phyloP scores from a whole-genome alignment of 768 basidiomycete genomes.

The Mycena pura region DNA sequence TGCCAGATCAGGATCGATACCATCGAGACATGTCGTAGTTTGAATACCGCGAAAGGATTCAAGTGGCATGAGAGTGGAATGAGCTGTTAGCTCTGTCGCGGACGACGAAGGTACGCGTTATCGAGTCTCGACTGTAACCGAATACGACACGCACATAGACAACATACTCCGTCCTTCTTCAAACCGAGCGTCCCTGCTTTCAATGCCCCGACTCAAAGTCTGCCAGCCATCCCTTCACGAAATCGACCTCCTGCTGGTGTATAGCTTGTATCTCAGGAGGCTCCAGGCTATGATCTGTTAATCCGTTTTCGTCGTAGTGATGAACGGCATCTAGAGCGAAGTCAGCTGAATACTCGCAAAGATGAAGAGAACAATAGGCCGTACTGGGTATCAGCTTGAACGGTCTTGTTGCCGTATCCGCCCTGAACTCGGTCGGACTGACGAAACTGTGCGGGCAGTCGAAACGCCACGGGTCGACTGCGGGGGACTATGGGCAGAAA shows the following conservation, averaged over 20 bases:
- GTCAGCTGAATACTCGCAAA: not conserved
- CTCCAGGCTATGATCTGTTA: conserved; percentile 17
- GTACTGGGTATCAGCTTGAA: conserved; percentile 18
- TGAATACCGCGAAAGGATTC: too few species aligned
- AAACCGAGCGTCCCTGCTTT: conserved; percentile 5
- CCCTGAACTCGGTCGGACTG: conserved; percentile 13
- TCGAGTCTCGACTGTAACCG: too few species aligned
- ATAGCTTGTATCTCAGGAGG: conserved; percentile 19
- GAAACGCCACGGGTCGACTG: conserved; percentile 21
- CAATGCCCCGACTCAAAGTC: conserved; percentile 10
- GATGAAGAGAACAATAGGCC: conserved; percentile 6
- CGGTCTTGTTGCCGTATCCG: conserved; percentile 12
- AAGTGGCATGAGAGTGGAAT: not conserved
- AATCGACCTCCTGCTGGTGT: conserved; percentile 16
- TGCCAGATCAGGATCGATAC: too few species aligned
- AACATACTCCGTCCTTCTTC: conserved; percentile 4
- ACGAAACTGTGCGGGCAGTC: conserved; percentile 20
- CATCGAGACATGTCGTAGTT: too few species aligned
- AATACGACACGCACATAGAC: conserved; percentile 6
- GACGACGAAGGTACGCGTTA: conserved; percentile 1
- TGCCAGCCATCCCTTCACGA: conserved; percentile 20
- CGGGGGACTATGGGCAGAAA: not conserved
- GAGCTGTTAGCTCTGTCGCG: not conserved
- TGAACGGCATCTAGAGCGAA: conserved; percentile 19
- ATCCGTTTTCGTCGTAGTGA: conserved; percentile 23